These are phyloP conservation scores for Malassezia pachydermatis DNA, from an alignment of 1,284 basidiomycete species.

Conservation along the genomic window DNA sequence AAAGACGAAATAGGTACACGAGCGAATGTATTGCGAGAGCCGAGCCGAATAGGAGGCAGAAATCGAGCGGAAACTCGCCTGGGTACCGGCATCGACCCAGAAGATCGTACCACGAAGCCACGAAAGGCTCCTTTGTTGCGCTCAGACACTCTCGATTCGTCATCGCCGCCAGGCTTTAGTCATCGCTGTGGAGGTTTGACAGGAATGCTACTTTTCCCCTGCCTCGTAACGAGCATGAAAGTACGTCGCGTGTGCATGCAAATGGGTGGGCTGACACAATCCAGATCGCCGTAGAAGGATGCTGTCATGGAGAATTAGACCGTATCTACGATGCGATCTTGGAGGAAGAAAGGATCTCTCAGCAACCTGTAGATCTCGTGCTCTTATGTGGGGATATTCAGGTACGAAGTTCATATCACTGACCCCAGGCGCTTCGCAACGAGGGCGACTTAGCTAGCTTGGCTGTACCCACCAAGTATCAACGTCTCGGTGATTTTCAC, in stretches of 20 bases:
- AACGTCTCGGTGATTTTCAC: constrained; percentile 58
- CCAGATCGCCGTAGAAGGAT: constrained; percentile 83
- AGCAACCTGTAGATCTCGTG: constrained; percentile 67
- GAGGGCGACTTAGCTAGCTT: constrained; percentile 74
- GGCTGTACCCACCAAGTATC: constrained; percentile 83
- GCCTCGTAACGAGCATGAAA: background rate
- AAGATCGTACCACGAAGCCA: background rate
- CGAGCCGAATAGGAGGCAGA: background rate
- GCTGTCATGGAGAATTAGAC: constrained; percentile 65
- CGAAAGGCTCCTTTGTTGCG: constrained; percentile 1
- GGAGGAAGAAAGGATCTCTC: constrained; percentile 56
- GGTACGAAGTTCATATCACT: constrained; percentile 40
- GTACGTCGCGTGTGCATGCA: background rate
- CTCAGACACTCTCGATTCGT: no score
- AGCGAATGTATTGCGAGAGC: no score
- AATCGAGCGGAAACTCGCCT: constrained; percentile 1
- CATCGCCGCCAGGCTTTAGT: no score
- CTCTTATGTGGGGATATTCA: constrained; percentile 82
- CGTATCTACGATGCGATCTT: constrained; percentile 69
- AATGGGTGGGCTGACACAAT: no score
- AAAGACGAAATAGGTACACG: no score
- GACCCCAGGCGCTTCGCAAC: constrained; percentile 64
- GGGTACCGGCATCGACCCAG: constrained; percentile 8
- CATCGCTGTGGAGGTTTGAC: no score
- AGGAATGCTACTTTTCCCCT: background rate